Evolutionary conservation across 805 yeast species (phyloP), one percentile per base, ranked within the genome.

Genomic region (Starmerella riodocensis): DNA sequence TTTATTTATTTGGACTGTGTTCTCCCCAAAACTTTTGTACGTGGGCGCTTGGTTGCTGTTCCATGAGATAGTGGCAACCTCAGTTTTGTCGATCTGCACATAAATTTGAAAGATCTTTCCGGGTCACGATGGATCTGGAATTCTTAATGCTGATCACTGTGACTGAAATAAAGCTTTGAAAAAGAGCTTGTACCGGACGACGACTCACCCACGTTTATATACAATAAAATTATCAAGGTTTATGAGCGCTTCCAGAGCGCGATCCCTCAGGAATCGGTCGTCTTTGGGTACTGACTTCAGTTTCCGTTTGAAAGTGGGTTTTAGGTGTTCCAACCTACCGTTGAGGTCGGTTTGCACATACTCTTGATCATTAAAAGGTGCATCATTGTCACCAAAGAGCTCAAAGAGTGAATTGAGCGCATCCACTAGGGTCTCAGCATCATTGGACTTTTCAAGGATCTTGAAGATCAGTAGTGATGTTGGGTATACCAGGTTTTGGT

Each of bases 1-100:
- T 57, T 64, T 91, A 41, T 91, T 91, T 56, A 80, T 91, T 8
- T 91, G 98, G 98, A 86, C 97, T 2, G 98, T 91, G 6, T 91
- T 91, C 62, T 81, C 94, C 37, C 98, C 98, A 1, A 88, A 86
- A 53, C 57, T 91, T 4, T 67, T 93, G 26, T 91, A 78, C 56
- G 76, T 78, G 48, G 73, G 74, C 2, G 75, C 76, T 3, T 91
- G 97, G 97, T 44, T 58, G 12, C 42, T 55, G 1, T 22, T 54
- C 16, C 61, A 58, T 32, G 56, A 55, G 34, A 37, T 44, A 9
- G 13, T 53, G 6, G 42, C 52, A 17, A 54, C 52, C 12, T 23
- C 28, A 12, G 14, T 25, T 25, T 4, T 25, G 4, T 4, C 12
- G 14, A 25, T 22, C n/a, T 6, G 24, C 24, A 9, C 24, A 22